Percentiles rank a stretch among this genome's conserved stretches.
Evolutionary conservation across 2,329 filamentous ascomycete species (phyloP).

Genomic region (Aureobasidium sp.): DNA sequence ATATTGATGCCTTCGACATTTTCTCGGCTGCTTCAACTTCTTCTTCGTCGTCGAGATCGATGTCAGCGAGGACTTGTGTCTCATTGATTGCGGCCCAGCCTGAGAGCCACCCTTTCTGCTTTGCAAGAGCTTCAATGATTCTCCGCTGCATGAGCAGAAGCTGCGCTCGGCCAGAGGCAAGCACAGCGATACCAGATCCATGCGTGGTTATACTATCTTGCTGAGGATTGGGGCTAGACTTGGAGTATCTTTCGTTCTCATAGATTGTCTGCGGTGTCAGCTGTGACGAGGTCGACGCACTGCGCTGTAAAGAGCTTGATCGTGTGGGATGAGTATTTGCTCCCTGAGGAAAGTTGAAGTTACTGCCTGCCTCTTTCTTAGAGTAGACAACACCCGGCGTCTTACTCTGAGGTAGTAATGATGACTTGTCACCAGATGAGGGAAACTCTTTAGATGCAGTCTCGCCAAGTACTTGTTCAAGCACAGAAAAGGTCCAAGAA

Average conservation of each 20-base stretch:
- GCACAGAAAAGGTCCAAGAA: conserved; percentile 70
- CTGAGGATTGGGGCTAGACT: conserved; percentile 3
- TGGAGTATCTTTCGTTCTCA: conserved; percentile 10
- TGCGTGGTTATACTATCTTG: not conserved
- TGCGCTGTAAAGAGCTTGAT: conserved; percentile 16
- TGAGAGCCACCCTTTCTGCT: conserved; percentile 65
- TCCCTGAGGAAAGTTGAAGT: conserved; percentile 19
- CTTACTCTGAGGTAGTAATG: not conserved
- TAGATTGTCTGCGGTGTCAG: conserved; percentile 8
- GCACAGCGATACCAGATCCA: conserved; percentile 58
- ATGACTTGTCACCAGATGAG: conserved; percentile 41
- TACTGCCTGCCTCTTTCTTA: conserved; percentile 2
- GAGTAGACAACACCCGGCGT: not conserved
- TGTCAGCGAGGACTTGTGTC: conserved; percentile 29
- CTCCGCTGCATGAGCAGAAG: conserved; percentile 73
- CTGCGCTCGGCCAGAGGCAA: conserved; percentile 77
- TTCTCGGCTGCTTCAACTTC: not conserved
- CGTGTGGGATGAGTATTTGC: conserved; percentile 18
- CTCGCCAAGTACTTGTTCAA: conserved; percentile 69
- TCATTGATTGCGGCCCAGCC: conserved; percentile 53
- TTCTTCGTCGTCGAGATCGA: conserved; percentile 30
- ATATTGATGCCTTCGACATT: not conserved
- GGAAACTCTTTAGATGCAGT: conserved; percentile 63
- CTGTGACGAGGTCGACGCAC: not conserved
- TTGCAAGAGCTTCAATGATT: conserved; percentile 67